These are phyloP conservation scores for Eimeria maxima DNA, from an alignment of 169 alveolate species.

Conservation along the genomic window DNA sequence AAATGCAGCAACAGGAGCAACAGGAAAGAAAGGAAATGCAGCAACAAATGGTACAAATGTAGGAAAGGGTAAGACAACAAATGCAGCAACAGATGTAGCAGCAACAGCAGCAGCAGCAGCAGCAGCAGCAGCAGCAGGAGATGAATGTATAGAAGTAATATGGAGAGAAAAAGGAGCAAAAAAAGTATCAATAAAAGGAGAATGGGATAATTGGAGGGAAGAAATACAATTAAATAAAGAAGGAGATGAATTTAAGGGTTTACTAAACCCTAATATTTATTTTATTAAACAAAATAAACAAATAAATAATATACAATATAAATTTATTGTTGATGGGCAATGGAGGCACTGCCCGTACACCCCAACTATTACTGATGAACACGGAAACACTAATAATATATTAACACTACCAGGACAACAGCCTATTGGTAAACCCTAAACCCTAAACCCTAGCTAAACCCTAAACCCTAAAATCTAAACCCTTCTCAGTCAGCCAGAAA, in stretches of 20 bases:
- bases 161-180: conserved; percentile 33
- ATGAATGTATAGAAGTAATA: conserved; percentile 53
- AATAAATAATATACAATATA: conserved; percentile 82
- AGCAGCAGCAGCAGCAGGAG: conserved; percentile 40
- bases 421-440: background rate
- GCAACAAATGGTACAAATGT: conserved; percentile 4
- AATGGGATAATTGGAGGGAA: conserved; percentile 92
- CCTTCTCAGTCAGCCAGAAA: background rate
- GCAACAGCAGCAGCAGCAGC: conserved; percentile 23
- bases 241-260: background rate
- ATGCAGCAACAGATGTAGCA: background rate
- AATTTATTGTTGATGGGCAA: conserved; percentile 92
- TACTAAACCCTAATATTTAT: background rate
- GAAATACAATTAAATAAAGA: conserved; percentile 84
- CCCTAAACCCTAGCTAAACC: conserved; percentile 65
- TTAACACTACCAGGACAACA: conserved; percentile 25
- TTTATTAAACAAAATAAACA: background rate
- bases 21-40: background rate
- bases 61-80: background rate
- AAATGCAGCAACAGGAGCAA: background rate
- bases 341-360: conserved; percentile 88
- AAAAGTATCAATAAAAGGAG: conserved; percentile 76
- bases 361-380: conserved; percentile 89
- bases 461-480: conserved; percentile 30
- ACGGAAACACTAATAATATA: conserved; percentile 91